These are phyloP conservation scores for Quercus lobata DNA, from an alignment of 331 rosid species.

Conservation along the genomic window DNA sequence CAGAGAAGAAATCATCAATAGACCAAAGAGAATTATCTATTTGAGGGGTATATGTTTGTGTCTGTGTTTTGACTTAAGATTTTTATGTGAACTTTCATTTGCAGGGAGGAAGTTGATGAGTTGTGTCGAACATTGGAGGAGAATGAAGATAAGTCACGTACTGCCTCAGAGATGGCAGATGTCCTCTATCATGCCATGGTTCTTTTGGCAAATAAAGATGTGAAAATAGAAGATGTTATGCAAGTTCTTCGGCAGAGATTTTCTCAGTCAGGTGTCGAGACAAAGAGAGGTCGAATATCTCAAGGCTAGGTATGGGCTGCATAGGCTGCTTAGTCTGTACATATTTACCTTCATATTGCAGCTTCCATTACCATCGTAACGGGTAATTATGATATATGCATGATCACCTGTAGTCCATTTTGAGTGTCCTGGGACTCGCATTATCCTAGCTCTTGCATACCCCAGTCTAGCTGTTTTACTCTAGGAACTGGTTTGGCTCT, in stretches of 20 bases:
- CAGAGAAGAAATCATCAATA: no score
- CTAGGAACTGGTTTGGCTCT: no score
- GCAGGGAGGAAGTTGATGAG: constrained; percentile 87
- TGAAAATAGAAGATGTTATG: constrained; percentile 80
- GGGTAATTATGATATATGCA: background rate
- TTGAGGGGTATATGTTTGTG: no score
- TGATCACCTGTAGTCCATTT: background rate
- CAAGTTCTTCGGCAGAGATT: constrained; percentile 65
- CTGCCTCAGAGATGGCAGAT: constrained; percentile 93
- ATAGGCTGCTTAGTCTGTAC: background rate
- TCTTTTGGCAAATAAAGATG: constrained; percentile 59
- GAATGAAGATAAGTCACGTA: constrained; percentile 55
- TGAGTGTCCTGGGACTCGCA: background rate
- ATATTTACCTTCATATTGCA: background rate
- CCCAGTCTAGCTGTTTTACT: background rate
- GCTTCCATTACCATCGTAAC: background rate
- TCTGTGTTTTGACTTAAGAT: constrained; percentile 3
- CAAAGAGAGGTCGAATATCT: constrained; percentile 45
- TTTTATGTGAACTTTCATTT: constrained; percentile 6
- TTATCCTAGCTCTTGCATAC: background rate
- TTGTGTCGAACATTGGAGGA: constrained; percentile 81
- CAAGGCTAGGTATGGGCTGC: background rate
- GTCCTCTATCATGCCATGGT: constrained; percentile 84
- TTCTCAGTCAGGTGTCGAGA: constrained; percentile 86
- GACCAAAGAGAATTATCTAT: no score